Evolutionary conservation across 805 yeast species (phyloP).

Genomic region (Ogataea siamensis): DNA sequence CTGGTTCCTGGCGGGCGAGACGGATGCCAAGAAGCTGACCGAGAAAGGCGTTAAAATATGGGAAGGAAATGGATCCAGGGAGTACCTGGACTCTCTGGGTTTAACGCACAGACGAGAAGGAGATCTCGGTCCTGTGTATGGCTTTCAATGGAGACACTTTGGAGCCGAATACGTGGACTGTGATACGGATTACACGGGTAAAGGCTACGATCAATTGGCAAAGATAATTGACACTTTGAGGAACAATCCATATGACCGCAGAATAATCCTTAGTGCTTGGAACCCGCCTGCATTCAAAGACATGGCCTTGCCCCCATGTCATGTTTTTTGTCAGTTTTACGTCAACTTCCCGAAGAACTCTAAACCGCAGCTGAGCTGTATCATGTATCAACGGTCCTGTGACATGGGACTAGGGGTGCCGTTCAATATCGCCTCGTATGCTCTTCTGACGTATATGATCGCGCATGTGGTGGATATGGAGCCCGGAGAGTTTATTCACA

Average conservation of each 20-base stretch:
- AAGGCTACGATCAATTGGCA: constrained; percentile 88
- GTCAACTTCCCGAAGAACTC: constrained; percentile 71
- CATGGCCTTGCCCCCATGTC: constrained; percentile 99
- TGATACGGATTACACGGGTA: constrained; percentile 79
- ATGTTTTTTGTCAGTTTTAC: constrained; percentile 92
- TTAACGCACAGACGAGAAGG: constrained; percentile 80
- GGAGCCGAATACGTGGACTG: constrained; percentile 91
- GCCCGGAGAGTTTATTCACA: constrained; percentile 92
- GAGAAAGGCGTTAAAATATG: constrained; percentile 93
- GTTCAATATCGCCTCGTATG: constrained; percentile 95
- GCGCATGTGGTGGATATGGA: constrained; percentile 95
- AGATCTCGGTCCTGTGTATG: constrained; percentile 97
- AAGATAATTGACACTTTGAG: constrained; percentile 77
- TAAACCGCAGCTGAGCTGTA: constrained; percentile 76
- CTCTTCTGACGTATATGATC: constrained; percentile 87
- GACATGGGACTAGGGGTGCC: constrained; percentile 99
- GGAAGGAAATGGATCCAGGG: constrained; percentile 98
- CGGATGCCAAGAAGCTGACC: constrained; percentile 76
- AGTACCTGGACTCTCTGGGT: constrained; percentile 82
- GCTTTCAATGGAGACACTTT: constrained; percentile 99
- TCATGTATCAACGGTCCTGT: constrained; percentile 94
- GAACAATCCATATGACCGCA: constrained; percentile 88
- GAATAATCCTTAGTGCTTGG: constrained; percentile 97
- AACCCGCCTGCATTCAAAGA: constrained; percentile 90
- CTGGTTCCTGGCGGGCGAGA: constrained; percentile 90